Evolutionary conservation across 2,329 filamentous ascomycete species (phyloP).

Genomic region (Fusarium pseudoanthophilum): DNA sequence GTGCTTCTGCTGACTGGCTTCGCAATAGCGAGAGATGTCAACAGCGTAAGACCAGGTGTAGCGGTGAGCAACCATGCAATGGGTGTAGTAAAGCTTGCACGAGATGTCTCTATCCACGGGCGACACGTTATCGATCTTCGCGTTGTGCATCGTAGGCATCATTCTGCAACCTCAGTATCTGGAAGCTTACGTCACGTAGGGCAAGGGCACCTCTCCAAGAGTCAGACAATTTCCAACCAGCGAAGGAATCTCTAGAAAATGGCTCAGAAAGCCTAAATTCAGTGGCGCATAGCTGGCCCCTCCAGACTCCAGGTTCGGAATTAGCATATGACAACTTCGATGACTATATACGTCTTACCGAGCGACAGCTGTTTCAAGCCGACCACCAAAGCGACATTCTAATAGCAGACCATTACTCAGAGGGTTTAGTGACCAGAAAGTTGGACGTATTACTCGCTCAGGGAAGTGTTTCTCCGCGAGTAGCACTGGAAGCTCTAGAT

Average conservation of each 20-base stretch:
- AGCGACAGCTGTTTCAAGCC: not conserved
- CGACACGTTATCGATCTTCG: not conserved
- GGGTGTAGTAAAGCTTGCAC: not conserved
- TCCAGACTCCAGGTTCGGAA: not conserved
- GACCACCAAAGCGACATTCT: not conserved
- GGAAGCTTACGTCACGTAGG: not conserved
- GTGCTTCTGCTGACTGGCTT: not conserved
- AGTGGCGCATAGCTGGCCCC: not conserved
- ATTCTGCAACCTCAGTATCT: rapidly evolving
- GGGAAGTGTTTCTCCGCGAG: not conserved
- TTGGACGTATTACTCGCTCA: not conserved
- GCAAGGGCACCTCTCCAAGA: not conserved
- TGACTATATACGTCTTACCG: not conserved
- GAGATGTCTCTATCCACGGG: not conserved
- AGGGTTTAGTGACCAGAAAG: not conserved
- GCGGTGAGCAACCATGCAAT: not conserved
- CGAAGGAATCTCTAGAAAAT: rapidly evolving
- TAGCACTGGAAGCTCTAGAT: not conserved
- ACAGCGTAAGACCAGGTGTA: not conserved
- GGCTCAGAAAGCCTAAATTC: not conserved
- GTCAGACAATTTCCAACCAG: not conserved
- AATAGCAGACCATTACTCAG: not conserved
- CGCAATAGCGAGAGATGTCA: not conserved
- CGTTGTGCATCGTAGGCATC: not conserved
- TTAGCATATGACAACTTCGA: not conserved